Conservation (phyloP, 345 rosid genomes). For the Pistacia integerrima region DNA sequence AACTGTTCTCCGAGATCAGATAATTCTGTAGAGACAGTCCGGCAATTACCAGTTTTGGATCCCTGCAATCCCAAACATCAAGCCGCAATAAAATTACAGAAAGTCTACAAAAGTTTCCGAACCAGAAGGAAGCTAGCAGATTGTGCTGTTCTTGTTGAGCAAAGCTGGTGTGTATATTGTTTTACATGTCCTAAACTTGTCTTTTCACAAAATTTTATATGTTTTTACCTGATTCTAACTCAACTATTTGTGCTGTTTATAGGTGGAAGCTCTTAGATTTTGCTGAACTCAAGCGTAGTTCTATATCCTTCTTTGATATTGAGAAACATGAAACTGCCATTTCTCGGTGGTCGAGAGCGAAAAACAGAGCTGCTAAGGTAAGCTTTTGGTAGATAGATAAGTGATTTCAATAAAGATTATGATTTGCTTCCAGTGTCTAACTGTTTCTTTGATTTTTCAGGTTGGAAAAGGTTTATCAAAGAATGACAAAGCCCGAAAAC, state of each 20-base stretch:
- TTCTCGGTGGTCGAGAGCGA: constrained; percentile 96
- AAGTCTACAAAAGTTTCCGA: constrained; percentile 90
- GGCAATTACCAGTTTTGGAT: constrained; percentile 39
- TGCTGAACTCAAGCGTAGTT: constrained; percentile 84
- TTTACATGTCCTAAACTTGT: background rate
- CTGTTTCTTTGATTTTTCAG: constrained; percentile 19
- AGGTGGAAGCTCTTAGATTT: constrained; percentile 97
- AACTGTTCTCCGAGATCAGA: constrained; percentile 21
- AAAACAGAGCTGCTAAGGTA: constrained; percentile 86
- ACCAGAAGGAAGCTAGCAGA: constrained; percentile 95
- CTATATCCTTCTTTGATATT: constrained; percentile 82
- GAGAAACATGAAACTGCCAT: constrained; percentile 94
- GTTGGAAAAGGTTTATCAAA: constrained; percentile 95
- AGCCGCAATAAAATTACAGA: constrained; percentile 87
- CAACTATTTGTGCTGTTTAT: constrained; percentile 3
- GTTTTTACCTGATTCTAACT: constrained; percentile 26
- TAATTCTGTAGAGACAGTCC: constrained; percentile 14
- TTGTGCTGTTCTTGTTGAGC: constrained; percentile 89
- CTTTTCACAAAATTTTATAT: background rate
- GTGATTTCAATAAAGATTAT: background rate
- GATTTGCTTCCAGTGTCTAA: background rate
- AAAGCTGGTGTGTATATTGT: constrained; percentile 64
- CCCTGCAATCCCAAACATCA: constrained; percentile 66
- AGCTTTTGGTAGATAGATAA: background rate
- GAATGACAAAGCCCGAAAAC: constrained; percentile 82